Conservation (phyloP, 257 asterid species). For the Lantana camara region DNA sequence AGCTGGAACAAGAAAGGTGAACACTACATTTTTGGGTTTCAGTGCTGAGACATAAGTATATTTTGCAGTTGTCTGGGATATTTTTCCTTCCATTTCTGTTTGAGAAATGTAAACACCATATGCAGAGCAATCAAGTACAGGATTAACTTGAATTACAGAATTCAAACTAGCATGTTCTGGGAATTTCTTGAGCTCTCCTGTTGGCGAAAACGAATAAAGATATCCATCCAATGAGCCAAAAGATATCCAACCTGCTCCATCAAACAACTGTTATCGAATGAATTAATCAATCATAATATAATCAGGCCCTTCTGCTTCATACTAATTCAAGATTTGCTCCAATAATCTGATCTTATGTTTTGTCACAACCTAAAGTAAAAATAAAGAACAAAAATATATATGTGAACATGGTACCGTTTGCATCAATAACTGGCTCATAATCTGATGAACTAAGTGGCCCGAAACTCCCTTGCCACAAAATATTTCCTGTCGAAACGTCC, state of each 20-base stretch:
- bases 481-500: slow-evolving; percentile 67
- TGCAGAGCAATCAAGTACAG: slow-evolving; percentile 85
- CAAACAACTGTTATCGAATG: slow-evolving; percentile 20
- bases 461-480: slow-evolving; percentile 68
- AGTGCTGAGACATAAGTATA: slow-evolving; percentile 63
- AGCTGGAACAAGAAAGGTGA: slow-evolving; percentile 65
- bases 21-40: slow-evolving; percentile 62
- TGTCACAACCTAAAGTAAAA: no score
- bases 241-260: slow-evolving; percentile 86
- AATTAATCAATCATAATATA: background rate
- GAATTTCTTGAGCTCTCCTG: slow-evolving; percentile 61
- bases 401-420: no score
- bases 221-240: slow-evolving; percentile 87
- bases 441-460: slow-evolving; percentile 77
- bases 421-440: slow-evolving; percentile 74
- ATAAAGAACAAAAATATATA: no score
- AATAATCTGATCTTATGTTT: no score
- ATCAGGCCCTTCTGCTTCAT: background rate
- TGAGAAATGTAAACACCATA: slow-evolving; percentile 67
- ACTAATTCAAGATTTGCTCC: no score
- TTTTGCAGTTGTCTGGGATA: slow-evolving; percentile 47
- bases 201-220: slow-evolving; percentile 83
- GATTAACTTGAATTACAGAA: slow-evolving; percentile 72
- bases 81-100: slow-evolving; percentile 72
- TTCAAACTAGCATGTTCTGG: slow-evolving; percentile 45